Base-by-base conservation (phyloP, 1,284 basidiomycete species). In the Cutaneotrichosporon sp. region DNA sequence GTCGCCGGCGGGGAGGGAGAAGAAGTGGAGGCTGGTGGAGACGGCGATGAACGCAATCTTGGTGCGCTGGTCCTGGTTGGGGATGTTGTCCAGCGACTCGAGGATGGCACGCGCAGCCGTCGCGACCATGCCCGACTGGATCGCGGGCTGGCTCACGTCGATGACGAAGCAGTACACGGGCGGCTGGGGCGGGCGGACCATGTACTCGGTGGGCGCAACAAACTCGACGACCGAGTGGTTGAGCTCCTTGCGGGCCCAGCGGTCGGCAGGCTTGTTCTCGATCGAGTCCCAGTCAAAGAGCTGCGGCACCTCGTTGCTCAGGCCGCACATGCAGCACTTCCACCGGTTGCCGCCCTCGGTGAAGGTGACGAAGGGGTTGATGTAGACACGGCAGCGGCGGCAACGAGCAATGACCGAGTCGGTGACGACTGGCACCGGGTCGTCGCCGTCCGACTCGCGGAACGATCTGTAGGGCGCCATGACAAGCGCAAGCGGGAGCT, bases 261-360 rank as follows among this genome's bases (percentile, higher is more conserved):
- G 84, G 80, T 99, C 95, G 8, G 92, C 94, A 16, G 95, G 95
- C 80, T 93, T 90, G 76, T 97, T 97, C 69, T 87, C 88, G 62
- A 85, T 86, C 76, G 94, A 91, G 79, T 99, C 92, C 95, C 95
- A 99, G 79, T 99, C 97, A 75, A 99, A 99, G 58, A 97, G 84
- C 76, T 98, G 95, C 9, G 97, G 97, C 1, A 99, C 95, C 80
- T 99, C 97, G 79, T 99, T 99, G 62, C 91, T 91, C 85, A 99
- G 89, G 72, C 90, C 92, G 81, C 97, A 99, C 92, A 99, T 95
- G 82, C 93, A 97, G 80, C 97, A 99, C 78, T 97, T 92, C 97
- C 97, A 98, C 83, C 95, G 87, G 80, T 94, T 95, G 36, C 97
- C 97, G 65, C 94, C 94, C 76, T 99, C 97, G 75, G 97, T 94